Base-by-base conservation (phyloP, 805 yeast species). In the Saccharomyces mikatae region DNA sequence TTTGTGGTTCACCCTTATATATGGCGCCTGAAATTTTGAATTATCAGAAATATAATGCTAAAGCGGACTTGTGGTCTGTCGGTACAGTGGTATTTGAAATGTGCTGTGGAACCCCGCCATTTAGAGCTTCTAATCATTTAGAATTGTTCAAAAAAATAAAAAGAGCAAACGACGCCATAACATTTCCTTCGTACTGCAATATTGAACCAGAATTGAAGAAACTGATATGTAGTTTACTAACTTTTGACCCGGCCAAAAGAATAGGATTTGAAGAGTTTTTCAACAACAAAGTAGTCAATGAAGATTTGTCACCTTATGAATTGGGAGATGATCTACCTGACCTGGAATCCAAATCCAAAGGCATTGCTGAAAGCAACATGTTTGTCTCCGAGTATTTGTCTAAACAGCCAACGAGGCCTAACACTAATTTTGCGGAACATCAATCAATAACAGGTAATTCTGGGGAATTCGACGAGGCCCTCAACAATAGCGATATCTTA, bases 1-100 rank as follows among this genome's bases (percentile, higher is more conserved):
- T 94, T 60, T 94, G 99, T 76, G 99, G 99, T 0, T 89, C 96
- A 10, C 99, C 99, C 2, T 78, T 94, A 47, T 94, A 94, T 71
- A 94, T 94, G 99, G 99, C 99, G 0, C 99, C 99, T 0, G 99
- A 94, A 72, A 94, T 94, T 49, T 75, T 94, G 62, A 78, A 96
- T 58, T 91, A 89, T 66, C 97, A 94, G 68, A 94, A 90, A 71
- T 94, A 94, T 73, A 90, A 91, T 62, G 99, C 98, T 4, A 91
- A 90, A 68, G 98, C 97, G 0, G 99, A 94, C 68, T 72, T 94
- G 59, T 94, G 99, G 99, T 90, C 97, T 6, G 96, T 92, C 4
- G 99, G 99, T 3, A 95, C 98, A 0, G 98, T 94, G 1, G 74
- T 91, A 11, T 94, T 85, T 71, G 99, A 94, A 71, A 91, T 94